phyloP scores from a whole-genome alignment of 257 asterid genomes.

The Lavandula angustifolia region DNA sequence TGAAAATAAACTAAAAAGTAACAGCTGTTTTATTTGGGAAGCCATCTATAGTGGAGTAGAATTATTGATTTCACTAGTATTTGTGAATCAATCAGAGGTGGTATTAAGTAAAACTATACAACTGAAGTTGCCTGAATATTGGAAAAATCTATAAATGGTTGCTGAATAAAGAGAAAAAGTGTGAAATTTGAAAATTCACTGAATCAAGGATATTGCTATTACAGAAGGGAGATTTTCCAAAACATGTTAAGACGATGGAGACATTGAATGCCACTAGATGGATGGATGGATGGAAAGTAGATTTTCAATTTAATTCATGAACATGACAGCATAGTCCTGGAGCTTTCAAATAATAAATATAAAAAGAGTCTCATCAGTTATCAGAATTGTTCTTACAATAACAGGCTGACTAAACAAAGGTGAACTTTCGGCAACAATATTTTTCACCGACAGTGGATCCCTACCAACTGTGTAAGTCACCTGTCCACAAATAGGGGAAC shows the following conservation, averaged over 20 bases:
- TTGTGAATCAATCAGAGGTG: neutral
- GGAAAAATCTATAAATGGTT: neutral
- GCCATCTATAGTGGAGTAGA: neutral
- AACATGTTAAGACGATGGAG: neutral
- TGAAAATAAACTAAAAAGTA: neutral
- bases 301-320: neutral
- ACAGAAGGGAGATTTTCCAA: neutral
- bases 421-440: slow-evolving; percentile 70
- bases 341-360: slow-evolving; percentile 11
- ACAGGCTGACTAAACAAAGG: slow-evolving; percentile 79
- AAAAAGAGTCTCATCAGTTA: slow-evolving; percentile 17
- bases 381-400: slow-evolving; percentile 60
- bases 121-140: neutral
- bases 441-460: slow-evolving; percentile 70
- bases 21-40: neutral
- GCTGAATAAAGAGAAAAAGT: slow-evolving; percentile 1
- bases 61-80: neutral
- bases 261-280: neutral
- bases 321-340: neutral
- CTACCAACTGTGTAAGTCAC: slow-evolving; percentile 91
- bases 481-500: slow-evolving; percentile 44
- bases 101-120: neutral
- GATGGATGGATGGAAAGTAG: slow-evolving; percentile 13
- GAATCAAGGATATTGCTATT: neutral
- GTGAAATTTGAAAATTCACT: neutral